A percentile compares a stretch with the other conserved stretches of the same genome.
Conservation (phyloP, 2,329 filamentous ascomycete genomes). For the Penicillium paneum region DNA sequence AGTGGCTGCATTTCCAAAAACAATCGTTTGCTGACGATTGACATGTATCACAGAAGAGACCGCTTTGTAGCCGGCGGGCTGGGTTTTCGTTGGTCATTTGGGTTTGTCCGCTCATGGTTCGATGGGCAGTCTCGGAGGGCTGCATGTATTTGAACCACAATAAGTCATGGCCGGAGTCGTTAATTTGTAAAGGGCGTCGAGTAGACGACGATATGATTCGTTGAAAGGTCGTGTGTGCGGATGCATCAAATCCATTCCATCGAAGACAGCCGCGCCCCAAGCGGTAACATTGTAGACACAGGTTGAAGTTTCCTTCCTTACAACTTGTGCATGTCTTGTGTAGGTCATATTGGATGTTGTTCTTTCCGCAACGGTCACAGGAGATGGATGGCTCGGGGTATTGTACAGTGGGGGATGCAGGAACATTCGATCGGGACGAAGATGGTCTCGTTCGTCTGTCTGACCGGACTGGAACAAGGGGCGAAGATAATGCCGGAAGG, state of each 20-base stretch:
- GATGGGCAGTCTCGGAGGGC: conserved; percentile 27
- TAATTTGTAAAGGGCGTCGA: conserved; percentile 12
- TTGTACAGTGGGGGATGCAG: conserved; percentile 32
- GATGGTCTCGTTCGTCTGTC: conserved; percentile 31
- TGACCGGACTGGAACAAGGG: conserved; percentile 17
- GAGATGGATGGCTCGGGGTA: conserved; percentile 69
- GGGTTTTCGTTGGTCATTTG: conserved; percentile 65
- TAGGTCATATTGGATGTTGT: conserved; percentile 77
- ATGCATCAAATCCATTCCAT: conserved; percentile 83
- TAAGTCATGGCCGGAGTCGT: conserved; percentile 51
- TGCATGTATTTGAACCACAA: conserved; percentile 35
- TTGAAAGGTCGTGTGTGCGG: conserved; percentile 68
- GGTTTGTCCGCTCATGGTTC: conserved; percentile 41
- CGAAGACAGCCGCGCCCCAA: conserved; percentile 71
- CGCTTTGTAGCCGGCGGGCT: conserved; percentile 65
- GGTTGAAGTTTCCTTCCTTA: conserved; percentile 66
- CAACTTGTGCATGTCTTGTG: conserved; percentile 80
- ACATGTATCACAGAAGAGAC: conserved; percentile 81
- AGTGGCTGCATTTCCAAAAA: conserved; percentile 84
- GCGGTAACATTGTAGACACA: conserved; percentile 80
- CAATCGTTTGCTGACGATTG: conserved; percentile 71
- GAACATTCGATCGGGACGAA: conserved; percentile 30
- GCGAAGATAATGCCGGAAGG: conserved; percentile 13
- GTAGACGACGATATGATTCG: conserved; percentile 38
- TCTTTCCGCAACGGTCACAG: conserved; percentile 67